These are phyloP conservation scores for Purpureocillium lavendulum DNA, from an alignment of 2,329 filamentous ascomycete genomes.

Conservation along the genomic window DNA sequence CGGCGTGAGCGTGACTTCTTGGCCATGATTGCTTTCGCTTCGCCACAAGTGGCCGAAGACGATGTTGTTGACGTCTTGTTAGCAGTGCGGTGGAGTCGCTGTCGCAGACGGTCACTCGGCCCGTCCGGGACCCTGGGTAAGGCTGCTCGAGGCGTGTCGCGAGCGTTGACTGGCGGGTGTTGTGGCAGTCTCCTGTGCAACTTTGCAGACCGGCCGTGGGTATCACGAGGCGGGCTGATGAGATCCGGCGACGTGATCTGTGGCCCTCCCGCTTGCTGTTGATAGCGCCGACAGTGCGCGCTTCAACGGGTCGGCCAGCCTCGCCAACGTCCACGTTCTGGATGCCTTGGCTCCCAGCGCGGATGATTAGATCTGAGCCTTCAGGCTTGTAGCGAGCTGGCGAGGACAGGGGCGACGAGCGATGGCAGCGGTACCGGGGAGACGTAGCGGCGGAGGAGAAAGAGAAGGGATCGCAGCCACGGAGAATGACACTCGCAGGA, in stretches of 20 bases:
- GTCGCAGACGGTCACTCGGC: constrained; percentile 28
- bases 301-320: too few species aligned
- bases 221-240: constrained; percentile 21
- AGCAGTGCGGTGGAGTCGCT: constrained; percentile 11
- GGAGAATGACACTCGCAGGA: not conserved
- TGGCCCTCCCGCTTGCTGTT: too few species aligned
- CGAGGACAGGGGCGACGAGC: too few species aligned
- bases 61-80: not conserved
- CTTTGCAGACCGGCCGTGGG: not conserved
- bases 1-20: constrained; percentile 31
- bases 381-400: too few species aligned
- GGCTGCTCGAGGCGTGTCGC: constrained; percentile 21
- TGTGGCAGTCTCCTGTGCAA: constrained; percentile 8
- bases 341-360: too few species aligned
- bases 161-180: too few species aligned
- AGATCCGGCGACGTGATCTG: too few species aligned
- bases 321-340: too few species aligned
- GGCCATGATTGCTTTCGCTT: not conserved
- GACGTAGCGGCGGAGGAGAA: not conserved
- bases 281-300: too few species aligned
- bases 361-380: too few species aligned
- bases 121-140: constrained; percentile 46
- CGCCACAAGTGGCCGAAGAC: not conserved
- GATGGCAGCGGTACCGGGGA: not conserved
- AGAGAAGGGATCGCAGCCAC: not conserved